A percentile compares a stretch with the other conserved stretches of the same genome.
These are phyloP conservation scores for Cucurbita moschata DNA, from an alignment of 306 rosid genomes.

Conservation along the genomic window DNA sequence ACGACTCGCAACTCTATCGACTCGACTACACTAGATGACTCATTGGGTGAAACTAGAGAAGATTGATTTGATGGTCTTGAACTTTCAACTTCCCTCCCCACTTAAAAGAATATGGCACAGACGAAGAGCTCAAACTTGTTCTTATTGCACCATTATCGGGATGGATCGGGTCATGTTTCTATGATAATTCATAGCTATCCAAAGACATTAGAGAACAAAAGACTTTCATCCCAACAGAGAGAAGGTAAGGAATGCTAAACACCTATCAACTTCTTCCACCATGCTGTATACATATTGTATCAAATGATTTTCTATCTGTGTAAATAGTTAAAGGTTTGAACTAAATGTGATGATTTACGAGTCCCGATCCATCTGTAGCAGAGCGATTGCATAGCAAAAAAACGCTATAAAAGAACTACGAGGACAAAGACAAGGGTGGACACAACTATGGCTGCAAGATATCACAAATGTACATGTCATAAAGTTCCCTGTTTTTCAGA, in stretches of 20 bases:
- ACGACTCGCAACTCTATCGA: background rate
- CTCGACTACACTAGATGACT: constrained; percentile 5
- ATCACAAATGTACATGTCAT: background rate
- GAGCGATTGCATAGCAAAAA: background rate
- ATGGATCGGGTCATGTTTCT: background rate
- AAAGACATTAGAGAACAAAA: background rate
- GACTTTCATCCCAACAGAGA: background rate
- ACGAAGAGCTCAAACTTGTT: background rate
- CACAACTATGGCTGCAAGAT: background rate
- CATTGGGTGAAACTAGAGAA: background rate
- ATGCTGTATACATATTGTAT: background rate
- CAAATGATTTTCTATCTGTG: background rate
- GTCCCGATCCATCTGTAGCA: background rate
- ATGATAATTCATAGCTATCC: background rate
- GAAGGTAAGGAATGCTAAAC: background rate
- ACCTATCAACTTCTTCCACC: background rate
- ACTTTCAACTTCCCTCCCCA: background rate
- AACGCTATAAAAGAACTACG: background rate
- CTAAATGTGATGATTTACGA: background rate
- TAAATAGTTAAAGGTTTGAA: background rate
- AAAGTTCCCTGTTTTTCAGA: background rate
- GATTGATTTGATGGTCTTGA: background rate
- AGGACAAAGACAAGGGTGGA: background rate
- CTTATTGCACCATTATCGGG: background rate
- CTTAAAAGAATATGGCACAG: background rate